Conservation (phyloP, 1,284 basidiomycete genomes). For the Irpex lacteus region DNA sequence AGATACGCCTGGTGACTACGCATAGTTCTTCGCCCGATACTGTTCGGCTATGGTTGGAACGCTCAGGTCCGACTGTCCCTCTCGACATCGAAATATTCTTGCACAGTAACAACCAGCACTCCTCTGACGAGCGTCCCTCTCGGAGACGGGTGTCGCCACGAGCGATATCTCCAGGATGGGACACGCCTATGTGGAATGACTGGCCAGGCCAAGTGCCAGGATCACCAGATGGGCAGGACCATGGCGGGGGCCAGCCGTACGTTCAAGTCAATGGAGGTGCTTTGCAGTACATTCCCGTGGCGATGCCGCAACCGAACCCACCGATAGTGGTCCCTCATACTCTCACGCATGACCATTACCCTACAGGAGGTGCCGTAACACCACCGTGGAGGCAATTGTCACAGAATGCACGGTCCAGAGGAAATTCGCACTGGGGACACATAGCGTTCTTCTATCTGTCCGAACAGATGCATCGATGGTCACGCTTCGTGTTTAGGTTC, state of each 20-base stretch:
- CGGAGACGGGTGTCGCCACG: constrained; percentile 25
- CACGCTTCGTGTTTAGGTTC: constrained; percentile 73
- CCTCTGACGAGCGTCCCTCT: background rate
- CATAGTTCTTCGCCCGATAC: constrained; percentile 71
- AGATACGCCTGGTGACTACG: constrained; percentile 72
- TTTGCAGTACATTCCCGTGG: constrained; percentile 4
- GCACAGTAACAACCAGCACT: constrained; percentile 29
- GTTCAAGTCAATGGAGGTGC: constrained; percentile 1
- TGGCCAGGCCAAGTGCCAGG: constrained; percentile 16
- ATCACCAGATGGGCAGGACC: constrained; percentile 10
- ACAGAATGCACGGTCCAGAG: constrained; percentile 23
- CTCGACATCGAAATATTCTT: constrained; percentile 77
- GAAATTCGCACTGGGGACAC: constrained; percentile 70
- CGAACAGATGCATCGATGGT: constrained; percentile 76
- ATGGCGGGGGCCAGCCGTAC: constrained; percentile 2
- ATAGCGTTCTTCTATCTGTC: constrained; percentile 74
- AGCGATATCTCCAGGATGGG: constrained; percentile 20
- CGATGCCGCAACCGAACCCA: constrained; percentile 8
- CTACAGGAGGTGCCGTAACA: background rate
- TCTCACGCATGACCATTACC: background rate
- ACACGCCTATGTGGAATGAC: constrained; percentile 15
- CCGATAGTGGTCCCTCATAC: constrained; percentile 19
- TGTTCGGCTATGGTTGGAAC: constrained; percentile 74
- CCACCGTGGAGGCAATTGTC: constrained; percentile 1
- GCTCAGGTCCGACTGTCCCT: constrained; percentile 62